Evolutionary conservation across 164 flowering plant genomes (phyloP), one percentile per base, ranked within the genome.

Genomic region (Taxillus chinensis): DNA sequence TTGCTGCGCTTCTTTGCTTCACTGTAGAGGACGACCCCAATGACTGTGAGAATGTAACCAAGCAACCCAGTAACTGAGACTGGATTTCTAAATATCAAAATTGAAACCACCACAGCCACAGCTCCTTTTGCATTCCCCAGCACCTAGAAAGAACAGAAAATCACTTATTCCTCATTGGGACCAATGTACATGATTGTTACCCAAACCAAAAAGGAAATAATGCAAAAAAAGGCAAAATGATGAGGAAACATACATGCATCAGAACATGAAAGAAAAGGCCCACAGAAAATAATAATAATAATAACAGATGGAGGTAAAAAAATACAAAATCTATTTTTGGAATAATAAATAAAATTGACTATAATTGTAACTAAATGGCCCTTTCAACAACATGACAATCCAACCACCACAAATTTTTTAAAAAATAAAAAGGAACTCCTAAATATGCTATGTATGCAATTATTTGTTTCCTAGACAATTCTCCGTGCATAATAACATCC

Each of bases 51-150:
- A 0, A 78, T 3, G 67, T 92, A 92, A 55, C 98, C 98, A n/a
- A 90, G 79, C 96, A 92, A 90, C 59, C 98, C 98, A 0, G 93
- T 90, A 17, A 86, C 88, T 39, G 98, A 90, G 15, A 92, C 96
- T 0, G 98, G 98, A 70, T 90, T 92, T 73, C 78, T 80, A 70
- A 90, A 92, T 8, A 92, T 90, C 57, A 87, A 71, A 68, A 92
- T 90, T 41, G 98, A 92, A 62, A 92, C 78, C 10, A 92, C 98
- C 66, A 92, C 96, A 48, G 98, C 96, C 7, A 92, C 96, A 15
- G 96, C 98, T 4, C 98, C 98, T 73, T 90, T 92, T 13, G 98
- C 98, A 73, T 92, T 92, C 46, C 98, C 96, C 42, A 92, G 84
- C 5, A 92, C 98, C 96, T 92, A 88, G 8, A 65, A 61, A 7